Evolutionary conservation across 768 basidiomycete genomes (phyloP).

Genomic region (Lactarius evosmus): DNA sequence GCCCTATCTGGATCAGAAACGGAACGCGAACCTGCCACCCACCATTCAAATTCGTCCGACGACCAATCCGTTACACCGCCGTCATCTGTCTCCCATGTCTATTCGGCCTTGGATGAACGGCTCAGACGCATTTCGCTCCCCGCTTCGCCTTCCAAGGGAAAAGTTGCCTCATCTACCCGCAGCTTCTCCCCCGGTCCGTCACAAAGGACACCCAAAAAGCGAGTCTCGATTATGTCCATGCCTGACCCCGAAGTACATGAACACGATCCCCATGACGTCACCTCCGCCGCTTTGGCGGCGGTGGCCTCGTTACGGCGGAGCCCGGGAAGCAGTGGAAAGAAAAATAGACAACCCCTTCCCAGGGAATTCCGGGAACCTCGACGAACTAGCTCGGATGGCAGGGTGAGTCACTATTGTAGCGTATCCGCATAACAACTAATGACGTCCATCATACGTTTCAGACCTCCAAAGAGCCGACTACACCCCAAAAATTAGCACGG

Average conservation of each 20-base stretch:
- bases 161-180: conserved; percentile 25
- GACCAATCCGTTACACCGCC: conserved; percentile 41
- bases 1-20: conserved; percentile 73
- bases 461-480: conserved; percentile 25
- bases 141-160: conserved; percentile 40
- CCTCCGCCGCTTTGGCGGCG: conserved; percentile 57
- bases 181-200: conserved; percentile 41
- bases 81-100: conserved; percentile 29
- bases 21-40: conserved; percentile 57
- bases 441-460: not conserved
- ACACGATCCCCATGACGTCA: conserved; percentile 41
- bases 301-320: conserved; percentile 56
- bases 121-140: conserved; percentile 50
- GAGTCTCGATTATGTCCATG: conserved; percentile 38
- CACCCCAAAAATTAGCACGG: conserved; percentile 24
- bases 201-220: conserved; percentile 41
- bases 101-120: conserved; percentile 34
- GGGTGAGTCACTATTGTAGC: conserved; percentile 35
- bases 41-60: conserved; percentile 37
- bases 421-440: not conserved
- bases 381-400: conserved; percentile 40
- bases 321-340: conserved; percentile 39
- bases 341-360: conserved; percentile 51
- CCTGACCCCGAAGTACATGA: conserved; percentile 29
- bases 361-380: conserved; percentile 45